Evolutionary conservation across 176 grass and related monocot species (phyloP).

Genomic region (Carex cristatella): DNA sequence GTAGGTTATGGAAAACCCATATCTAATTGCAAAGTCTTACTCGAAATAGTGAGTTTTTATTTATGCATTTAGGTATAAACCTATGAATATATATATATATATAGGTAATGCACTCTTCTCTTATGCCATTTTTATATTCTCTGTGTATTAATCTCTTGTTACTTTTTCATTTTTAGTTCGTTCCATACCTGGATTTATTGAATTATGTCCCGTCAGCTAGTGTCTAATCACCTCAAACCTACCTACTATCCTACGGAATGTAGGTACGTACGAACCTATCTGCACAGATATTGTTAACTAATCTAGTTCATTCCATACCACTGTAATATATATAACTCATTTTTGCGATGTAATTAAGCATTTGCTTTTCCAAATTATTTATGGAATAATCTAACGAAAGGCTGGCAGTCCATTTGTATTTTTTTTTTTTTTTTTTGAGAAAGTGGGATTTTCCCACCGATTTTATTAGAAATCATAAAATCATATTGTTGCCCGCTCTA

Average conservation of each 20-base stretch:
- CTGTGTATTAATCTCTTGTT: background rate
- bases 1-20: background rate
- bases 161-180: background rate
- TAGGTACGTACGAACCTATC: background rate
- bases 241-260: background rate
- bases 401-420: too few relatives aligned
- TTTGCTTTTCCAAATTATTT: background rate
- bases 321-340: background rate
- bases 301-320: background rate
- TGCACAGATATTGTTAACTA: background rate
- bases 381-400: too few relatives aligned
- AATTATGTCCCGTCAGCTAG: background rate
- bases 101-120: background rate
- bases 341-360: background rate
- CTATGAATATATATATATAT: background rate
- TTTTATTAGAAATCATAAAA: too few relatives aligned
- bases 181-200: constrained; percentile 1
- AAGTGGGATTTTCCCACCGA: too few relatives aligned
- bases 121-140: background rate
- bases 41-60: background rate
- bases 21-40: background rate
- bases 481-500: too few relatives aligned
- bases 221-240: background rate
- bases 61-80: background rate
- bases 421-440: too few relatives aligned